These are phyloP conservation scores for Kondoa subrosea DNA, from an alignment of 768 basidiomycete species.

Conservation along the genomic window DNA sequence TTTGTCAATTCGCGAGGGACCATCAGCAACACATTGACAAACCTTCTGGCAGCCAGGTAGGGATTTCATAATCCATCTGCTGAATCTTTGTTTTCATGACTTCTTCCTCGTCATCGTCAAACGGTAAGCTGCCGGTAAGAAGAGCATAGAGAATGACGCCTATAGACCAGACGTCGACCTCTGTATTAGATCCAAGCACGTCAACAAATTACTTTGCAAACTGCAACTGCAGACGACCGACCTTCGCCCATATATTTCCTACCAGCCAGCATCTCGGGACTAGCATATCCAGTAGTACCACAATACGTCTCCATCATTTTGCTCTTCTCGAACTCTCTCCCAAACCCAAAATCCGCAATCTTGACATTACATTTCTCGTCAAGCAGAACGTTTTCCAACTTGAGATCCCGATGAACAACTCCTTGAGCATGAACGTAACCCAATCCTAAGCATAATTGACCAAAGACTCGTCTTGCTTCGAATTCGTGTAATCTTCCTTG, in stretches of 20 bases:
- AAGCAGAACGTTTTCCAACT: slow-evolving; percentile 88
- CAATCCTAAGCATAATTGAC: slow-evolving; percentile 85
- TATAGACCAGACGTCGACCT: slow-evolving; percentile 92
- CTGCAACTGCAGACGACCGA: slow-evolving; percentile 32
- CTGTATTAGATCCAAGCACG: slow-evolving; percentile 39
- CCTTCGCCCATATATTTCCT: slow-evolving; percentile 78
- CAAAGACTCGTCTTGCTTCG: slow-evolving; percentile 74
- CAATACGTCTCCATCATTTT: slow-evolving; percentile 83
- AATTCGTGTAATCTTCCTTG: slow-evolving; percentile 70
- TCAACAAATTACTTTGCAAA: background rate
- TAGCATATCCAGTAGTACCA: slow-evolving; percentile 90
- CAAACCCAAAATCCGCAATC: slow-evolving; percentile 99
- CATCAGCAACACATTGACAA: slow-evolving; percentile 19
- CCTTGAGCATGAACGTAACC: slow-evolving; percentile 81
- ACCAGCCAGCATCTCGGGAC: slow-evolving; percentile 77
- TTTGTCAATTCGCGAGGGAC: background rate
- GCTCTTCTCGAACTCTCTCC: slow-evolving; percentile 71
- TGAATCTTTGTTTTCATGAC: slow-evolving; percentile 72
- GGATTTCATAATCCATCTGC: slow-evolving; percentile 72
- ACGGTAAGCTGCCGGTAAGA: slow-evolving; percentile 75
- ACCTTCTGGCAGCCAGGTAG: slow-evolving; percentile 80
- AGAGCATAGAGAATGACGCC: slow-evolving; percentile 85
- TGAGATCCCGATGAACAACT: slow-evolving; percentile 90
- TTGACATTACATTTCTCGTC: slow-evolving; percentile 55
- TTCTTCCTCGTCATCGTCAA: slow-evolving; percentile 67